Percentiles rank a stretch among this genome's conserved stretches.
phyloP scores from a whole-genome alignment of 1,139 yeast genomes.

The Saccharomyces hybrid region DNA sequence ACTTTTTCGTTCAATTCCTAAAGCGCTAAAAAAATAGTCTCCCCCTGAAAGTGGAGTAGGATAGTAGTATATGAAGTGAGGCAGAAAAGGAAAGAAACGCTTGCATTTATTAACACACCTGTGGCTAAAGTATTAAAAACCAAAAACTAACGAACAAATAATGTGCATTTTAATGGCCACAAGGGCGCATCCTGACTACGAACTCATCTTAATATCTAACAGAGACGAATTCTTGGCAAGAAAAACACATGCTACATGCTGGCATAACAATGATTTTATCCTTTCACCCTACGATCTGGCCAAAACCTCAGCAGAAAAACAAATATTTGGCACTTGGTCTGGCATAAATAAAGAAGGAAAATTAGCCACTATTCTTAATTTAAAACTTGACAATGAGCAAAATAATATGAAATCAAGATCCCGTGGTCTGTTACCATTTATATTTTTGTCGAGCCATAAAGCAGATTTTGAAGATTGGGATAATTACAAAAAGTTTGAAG shows the following conservation, averaged over 20 bases:
- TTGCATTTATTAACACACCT: background rate
- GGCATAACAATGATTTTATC: conserved; percentile 38
- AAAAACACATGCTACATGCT: conserved; percentile 59
- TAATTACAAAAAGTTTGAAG: conserved; percentile 24
- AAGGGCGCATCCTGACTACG: conserved; percentile 54
- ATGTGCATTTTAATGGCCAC: conserved; percentile 66
- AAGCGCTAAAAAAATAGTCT: background rate
- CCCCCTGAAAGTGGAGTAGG: background rate
- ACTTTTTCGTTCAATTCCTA: background rate
- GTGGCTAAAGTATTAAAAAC: background rate
- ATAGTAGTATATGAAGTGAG: background rate
- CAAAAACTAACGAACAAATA: background rate
- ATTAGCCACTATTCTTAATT: conserved; percentile 70
- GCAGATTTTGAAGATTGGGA: conserved; percentile 42
- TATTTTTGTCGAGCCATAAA: conserved; percentile 40
- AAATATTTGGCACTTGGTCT: conserved; percentile 78
- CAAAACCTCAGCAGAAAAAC: conserved; percentile 38
- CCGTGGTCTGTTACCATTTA: conserved; percentile 63
- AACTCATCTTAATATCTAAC: conserved; percentile 68
- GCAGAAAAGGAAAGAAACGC: background rate
- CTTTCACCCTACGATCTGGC: conserved; percentile 73
- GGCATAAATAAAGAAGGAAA: conserved; percentile 60
- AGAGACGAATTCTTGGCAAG: conserved; percentile 77
- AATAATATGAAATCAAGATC: conserved; percentile 38
- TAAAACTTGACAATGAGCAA: conserved; percentile 32